Evolutionary conservation across 2,329 filamentous ascomycete genomes (phyloP).

Genomic region (Lizonia empirigonia): DNA sequence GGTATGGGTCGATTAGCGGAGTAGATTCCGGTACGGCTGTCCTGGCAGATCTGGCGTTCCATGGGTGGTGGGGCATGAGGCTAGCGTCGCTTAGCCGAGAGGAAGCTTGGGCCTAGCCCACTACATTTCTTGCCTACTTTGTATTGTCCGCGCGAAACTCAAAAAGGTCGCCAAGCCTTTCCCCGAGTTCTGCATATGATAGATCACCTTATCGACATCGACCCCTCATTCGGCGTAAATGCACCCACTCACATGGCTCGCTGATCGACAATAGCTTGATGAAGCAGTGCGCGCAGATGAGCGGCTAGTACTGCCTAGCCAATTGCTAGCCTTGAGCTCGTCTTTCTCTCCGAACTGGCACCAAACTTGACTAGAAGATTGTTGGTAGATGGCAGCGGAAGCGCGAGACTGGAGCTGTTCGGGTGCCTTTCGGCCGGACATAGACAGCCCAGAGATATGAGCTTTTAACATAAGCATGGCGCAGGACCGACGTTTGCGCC

Average conservation of each 20-base stretch:
- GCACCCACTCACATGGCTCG: background rate
- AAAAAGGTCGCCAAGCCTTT: too few relatives aligned
- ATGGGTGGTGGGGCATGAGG: too few relatives aligned
- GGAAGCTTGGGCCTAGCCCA: too few relatives aligned
- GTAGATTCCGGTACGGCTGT: too few relatives aligned
- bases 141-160: too few relatives aligned
- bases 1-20: too few relatives aligned
- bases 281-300: background rate
- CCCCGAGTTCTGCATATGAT: too few relatives aligned
- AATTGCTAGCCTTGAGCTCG: background rate
- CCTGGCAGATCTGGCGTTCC: too few relatives aligned
- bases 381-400: background rate
- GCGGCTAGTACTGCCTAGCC: background rate
- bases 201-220: too few relatives aligned
- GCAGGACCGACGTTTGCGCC: constrained; percentile 3
- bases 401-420: constrained; percentile 1
- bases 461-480: constrained; percentile 11
- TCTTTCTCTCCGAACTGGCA: background rate
- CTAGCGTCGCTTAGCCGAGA: too few relatives aligned
- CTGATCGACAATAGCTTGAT: background rate
- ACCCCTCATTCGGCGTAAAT: background rate
- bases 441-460: constrained; percentile 3
- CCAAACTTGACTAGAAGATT: background rate
- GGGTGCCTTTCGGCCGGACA: background rate
- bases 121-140: too few relatives aligned